phyloP scores from a whole-genome alignment of 441 rosid genomes.

The Eutrema salsugineum region DNA sequence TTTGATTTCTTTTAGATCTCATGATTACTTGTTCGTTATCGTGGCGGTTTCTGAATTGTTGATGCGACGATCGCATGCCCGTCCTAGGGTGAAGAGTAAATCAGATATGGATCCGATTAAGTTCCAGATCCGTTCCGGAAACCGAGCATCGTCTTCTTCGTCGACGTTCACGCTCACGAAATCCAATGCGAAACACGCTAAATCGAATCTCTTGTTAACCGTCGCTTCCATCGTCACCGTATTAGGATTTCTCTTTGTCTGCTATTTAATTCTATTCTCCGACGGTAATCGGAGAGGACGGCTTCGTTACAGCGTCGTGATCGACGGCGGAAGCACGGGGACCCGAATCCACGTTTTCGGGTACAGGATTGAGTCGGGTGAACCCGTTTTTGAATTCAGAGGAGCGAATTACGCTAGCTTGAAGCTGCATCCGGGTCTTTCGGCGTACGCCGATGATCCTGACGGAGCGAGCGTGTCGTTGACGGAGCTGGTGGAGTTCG shows the following conservation, averaged over 20 bases:
- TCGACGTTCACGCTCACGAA: constrained; percentile 28
- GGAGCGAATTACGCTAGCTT: constrained; percentile 45
- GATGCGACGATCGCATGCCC: constrained; percentile 89
- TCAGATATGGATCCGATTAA: constrained; percentile 60
- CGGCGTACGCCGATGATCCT: constrained; percentile 62
- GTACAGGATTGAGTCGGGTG: constrained; percentile 37
- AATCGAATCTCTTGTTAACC: constrained; percentile 34
- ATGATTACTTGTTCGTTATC: constrained; percentile 24
- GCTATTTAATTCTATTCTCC: constrained; percentile 35
- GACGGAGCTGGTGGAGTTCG: constrained; percentile 66
- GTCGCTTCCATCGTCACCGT: constrained; percentile 17
- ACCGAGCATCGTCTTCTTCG: constrained; percentile 41
- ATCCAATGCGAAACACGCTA: constrained; percentile 37
- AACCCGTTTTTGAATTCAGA: constrained; percentile 53
- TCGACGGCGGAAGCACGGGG: constrained; percentile 97
- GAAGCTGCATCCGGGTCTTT: constrained; percentile 81
- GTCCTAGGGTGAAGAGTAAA: constrained; percentile 39
- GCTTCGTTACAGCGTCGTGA: constrained; percentile 49
- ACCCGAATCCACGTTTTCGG: constrained; percentile 73
- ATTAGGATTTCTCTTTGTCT: constrained; percentile 34
- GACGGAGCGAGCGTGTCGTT: constrained; percentile 58
- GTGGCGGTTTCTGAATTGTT: constrained; percentile 35
- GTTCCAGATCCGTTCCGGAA: constrained; percentile 49
- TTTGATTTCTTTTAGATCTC: not conserved
- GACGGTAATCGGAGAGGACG: not conserved